Evolutionary conservation across 192 early-diverging fungal genomes (phyloP).

Genomic region (Rhizophagus sp.): DNA sequence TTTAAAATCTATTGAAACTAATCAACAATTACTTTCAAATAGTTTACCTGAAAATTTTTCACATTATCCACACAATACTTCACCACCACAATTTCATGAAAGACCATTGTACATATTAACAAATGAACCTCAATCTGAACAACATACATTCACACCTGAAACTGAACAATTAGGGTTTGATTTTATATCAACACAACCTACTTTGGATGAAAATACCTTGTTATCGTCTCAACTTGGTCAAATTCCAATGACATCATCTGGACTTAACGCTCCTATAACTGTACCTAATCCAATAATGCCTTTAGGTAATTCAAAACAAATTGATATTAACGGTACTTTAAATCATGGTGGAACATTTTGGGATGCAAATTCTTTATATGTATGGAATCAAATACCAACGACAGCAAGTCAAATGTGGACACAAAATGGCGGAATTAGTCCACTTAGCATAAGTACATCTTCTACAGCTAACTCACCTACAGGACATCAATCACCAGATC

Average conservation of each 20-base stretch:
- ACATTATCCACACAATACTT: background rate
- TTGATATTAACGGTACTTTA: background rate
- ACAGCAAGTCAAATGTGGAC: background rate
- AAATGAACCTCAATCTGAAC: background rate
- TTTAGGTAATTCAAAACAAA: background rate
- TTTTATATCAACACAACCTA: background rate
- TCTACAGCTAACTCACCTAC: background rate
- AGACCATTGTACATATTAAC: conserved; percentile 8
- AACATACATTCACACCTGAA: background rate
- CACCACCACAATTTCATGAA: conserved; percentile 9
- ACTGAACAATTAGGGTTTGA: background rate
- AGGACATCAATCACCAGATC: conserved; percentile 13
- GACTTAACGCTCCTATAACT: background rate
- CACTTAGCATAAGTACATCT: background rate
- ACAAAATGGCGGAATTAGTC: background rate
- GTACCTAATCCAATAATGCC: conserved; percentile 7
- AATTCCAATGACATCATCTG: background rate
- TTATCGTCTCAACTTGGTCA: background rate
- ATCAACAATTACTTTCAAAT: conserved; percentile 9
- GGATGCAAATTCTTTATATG: conserved; percentile 12
- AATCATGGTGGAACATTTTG: background rate
- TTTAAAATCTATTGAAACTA: background rate
- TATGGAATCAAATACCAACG: background rate
- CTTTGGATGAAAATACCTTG: background rate
- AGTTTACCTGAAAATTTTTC: background rate